phyloP scores from a whole-genome alignment of 2,329 filamentous ascomycete genomes.

The Corynespora cassiicola region DNA sequence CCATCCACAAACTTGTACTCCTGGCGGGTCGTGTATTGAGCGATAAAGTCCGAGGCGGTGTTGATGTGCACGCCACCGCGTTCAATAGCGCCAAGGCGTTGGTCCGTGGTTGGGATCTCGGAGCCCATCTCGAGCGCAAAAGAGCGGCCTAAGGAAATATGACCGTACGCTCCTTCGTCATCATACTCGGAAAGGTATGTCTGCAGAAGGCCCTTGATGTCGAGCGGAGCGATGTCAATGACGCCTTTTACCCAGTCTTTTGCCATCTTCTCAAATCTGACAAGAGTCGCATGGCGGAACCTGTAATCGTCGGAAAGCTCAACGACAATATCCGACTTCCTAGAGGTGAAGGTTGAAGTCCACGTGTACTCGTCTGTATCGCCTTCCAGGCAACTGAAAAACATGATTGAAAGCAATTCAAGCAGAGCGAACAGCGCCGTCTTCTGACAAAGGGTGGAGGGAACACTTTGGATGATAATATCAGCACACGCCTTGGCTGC shows the following conservation, averaged over 20 bases:
- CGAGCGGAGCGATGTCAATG: conserved; percentile 84
- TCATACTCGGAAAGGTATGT: conserved; percentile 96
- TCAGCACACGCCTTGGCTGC: conserved; percentile 85
- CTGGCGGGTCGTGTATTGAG: conserved; percentile 95
- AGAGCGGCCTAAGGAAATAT: conserved; percentile 89
- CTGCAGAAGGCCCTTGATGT: conserved; percentile 93
- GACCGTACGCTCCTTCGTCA: conserved; percentile 88
- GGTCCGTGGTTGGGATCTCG: conserved; percentile 83
- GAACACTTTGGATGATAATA: conserved; percentile 81
- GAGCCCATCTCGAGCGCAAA: conserved; percentile 94
- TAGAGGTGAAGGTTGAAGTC: conserved; percentile 79
- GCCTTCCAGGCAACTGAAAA: conserved; percentile 90
- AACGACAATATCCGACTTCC: conserved; percentile 78
- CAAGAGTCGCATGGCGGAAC: conserved; percentile 80
- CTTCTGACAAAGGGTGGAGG: conserved; percentile 88
- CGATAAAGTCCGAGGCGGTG: conserved; percentile 92
- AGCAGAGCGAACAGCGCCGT: conserved; percentile 90
- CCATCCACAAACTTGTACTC: conserved; percentile 90
- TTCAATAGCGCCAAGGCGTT: conserved; percentile 81
- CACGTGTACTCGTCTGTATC: conserved; percentile 95
- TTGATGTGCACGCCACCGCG: conserved; percentile 79
- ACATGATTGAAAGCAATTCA: conserved; percentile 92
- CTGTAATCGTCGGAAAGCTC: conserved; percentile 93
- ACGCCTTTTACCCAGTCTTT: conserved; percentile 81
- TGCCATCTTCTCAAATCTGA: conserved; percentile 77